Evolutionary conservation across 2,329 filamentous ascomycete species (phyloP).

Genomic region (Penicillium sp.): DNA sequence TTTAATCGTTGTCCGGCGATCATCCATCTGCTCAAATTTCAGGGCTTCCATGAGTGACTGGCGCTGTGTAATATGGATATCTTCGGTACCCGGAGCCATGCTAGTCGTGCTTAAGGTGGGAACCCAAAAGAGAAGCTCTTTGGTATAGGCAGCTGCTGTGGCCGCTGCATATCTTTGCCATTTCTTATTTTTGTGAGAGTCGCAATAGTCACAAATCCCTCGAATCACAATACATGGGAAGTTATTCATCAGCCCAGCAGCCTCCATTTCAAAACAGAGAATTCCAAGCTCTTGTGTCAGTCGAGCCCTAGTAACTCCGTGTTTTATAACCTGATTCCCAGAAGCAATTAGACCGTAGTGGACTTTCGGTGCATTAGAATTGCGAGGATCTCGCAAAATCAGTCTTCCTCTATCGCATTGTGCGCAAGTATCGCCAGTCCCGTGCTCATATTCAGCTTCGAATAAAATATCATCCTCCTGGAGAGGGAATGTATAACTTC

Average conservation of each 20-base stretch:
- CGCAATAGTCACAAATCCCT: no score
- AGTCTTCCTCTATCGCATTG: background rate
- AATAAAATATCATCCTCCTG: constrained; percentile 4
- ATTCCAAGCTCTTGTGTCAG: constrained; percentile 8
- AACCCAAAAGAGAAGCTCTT: constrained; percentile 14
- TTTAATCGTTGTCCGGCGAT: background rate
- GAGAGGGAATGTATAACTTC: background rate
- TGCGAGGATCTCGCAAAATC: background rate
- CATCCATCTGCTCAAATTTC: constrained; percentile 26
- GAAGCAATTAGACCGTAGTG: constrained; percentile 21
- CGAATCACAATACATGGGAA: no score
- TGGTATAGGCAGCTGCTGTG: constrained; percentile 18
- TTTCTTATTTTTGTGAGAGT: constrained; percentile 16
- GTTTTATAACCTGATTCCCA: constrained; percentile 17
- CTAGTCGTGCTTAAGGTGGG: background rate
- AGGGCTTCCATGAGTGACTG: background rate
- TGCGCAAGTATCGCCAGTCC: background rate
- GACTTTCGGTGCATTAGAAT: background rate
- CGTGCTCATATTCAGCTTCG: background rate
- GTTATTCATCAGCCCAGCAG: no score
- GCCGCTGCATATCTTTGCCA: constrained; percentile 19
- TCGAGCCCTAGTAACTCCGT: constrained; percentile 14
- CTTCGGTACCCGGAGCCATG: background rate
- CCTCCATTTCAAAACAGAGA: constrained; percentile 14
- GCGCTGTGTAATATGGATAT: background rate